Conservation (phyloP, 1,284 basidiomycete genomes). For the Coniferiporia sulphurascens region DNA sequence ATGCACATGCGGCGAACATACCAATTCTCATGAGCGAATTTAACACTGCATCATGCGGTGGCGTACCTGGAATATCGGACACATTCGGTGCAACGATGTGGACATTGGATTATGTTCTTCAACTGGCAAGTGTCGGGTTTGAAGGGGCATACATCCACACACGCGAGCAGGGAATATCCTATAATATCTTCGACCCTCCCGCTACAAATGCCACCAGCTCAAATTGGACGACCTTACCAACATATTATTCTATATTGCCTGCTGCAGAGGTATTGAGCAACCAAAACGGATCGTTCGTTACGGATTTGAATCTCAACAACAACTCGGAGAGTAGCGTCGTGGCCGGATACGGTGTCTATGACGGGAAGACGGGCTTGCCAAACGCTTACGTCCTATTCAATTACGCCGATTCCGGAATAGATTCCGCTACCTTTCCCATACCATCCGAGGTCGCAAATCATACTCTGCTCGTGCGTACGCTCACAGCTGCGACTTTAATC, state of each 20-base stretch:
- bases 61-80: conserved; percentile 52
- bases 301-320: conserved; percentile 46
- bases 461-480: conserved; percentile 38
- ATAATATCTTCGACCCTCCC: conserved; percentile 47
- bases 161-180: conserved; percentile 44
- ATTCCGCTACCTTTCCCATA: conserved; percentile 27
- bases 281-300: conserved; percentile 41
- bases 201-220: conserved; percentile 32
- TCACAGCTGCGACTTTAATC: conserved; percentile 37
- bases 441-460: conserved; percentile 12
- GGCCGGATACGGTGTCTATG: conserved; percentile 60
- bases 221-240: conserved; percentile 45
- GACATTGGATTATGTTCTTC: conserved; percentile 48
- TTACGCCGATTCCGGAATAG: conserved; percentile 36
- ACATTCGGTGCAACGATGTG: conserved; percentile 62
- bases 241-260: conserved; percentile 56
- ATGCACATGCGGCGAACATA: conserved; percentile 24
- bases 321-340: conserved; percentile 32
- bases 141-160: conserved; percentile 45
- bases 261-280: conserved; percentile 47
- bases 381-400: conserved; percentile 57
- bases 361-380: conserved; percentile 34
- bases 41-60: conserved; percentile 65
- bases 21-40: conserved; percentile 60
- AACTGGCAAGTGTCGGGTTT: conserved; percentile 46